Conservation (phyloP, 129 eudicot species). For the Lactuca sativa region DNA sequence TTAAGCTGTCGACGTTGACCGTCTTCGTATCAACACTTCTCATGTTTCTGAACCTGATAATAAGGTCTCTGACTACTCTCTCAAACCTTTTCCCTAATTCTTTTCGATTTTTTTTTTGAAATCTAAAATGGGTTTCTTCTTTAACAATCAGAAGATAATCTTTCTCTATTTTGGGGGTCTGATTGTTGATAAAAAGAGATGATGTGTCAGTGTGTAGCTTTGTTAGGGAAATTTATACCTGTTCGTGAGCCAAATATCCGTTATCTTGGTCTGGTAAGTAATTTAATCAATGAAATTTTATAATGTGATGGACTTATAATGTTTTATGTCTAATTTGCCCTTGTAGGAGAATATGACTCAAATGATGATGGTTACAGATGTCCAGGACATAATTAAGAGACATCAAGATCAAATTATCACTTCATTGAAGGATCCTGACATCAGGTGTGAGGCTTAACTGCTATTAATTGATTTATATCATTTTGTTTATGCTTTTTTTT, state of each 20-base stretch:
- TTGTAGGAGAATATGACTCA: slow-evolving; percentile 99
- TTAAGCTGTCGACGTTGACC: slow-evolving; percentile 54
- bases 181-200: slow-evolving; percentile 59
- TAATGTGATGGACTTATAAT: slow-evolving; percentile 35
- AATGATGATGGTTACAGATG: slow-evolving; percentile 98
- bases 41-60: slow-evolving; percentile 48
- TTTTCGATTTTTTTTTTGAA: background rate
- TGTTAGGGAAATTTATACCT: slow-evolving; percentile 96
- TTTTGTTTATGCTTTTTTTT: background rate
- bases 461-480: slow-evolving; percentile 7
- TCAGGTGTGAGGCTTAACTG: slow-evolving; percentile 59
- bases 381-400: slow-evolving; percentile 87
- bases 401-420: slow-evolving; percentile 98
- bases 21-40: slow-evolving; percentile 61
- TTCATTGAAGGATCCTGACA: slow-evolving; percentile 96
- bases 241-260: too few species aligned
- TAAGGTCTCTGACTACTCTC: slow-evolving; percentile 42
- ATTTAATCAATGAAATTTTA: background rate
- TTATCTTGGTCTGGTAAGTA: slow-evolving; percentile 93
- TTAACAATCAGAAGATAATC: background rate
- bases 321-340: slow-evolving; percentile 9
- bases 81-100: background rate
- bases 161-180: slow-evolving; percentile 11
- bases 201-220: slow-evolving; percentile 99
- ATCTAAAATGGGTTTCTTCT: background rate